phyloP scores from a whole-genome alignment of 768 basidiomycete genomes.

The Suillus brevipes region DNA sequence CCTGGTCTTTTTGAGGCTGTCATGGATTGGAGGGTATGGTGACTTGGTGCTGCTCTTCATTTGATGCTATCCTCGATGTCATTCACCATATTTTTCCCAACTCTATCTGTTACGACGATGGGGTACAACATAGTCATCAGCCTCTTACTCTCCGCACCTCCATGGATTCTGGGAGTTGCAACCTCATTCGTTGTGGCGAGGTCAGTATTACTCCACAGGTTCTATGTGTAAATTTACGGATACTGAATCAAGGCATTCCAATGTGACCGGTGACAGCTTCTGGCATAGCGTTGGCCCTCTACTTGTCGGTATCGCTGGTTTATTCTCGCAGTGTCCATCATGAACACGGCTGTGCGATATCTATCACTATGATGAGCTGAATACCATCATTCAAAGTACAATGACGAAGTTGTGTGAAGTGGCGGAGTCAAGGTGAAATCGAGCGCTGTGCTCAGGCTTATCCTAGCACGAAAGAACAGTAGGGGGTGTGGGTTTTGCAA shows the following conservation, averaged over 20 bases:
- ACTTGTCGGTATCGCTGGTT: slow-evolving; percentile 61
- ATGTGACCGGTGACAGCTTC: slow-evolving; percentile 67
- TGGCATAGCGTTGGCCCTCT: slow-evolving; percentile 62
- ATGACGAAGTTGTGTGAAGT: too few relatives aligned
- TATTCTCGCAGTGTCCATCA: slow-evolving; percentile 59
- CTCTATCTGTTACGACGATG: slow-evolving; percentile 69
- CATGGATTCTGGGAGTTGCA: slow-evolving; percentile 61
- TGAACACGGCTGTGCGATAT: slow-evolving; percentile 64
- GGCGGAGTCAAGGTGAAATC: too few relatives aligned
- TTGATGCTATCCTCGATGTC: slow-evolving; percentile 56
- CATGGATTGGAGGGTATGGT: slow-evolving; percentile 80
- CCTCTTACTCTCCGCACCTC: slow-evolving; percentile 73
- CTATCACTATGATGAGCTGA: slow-evolving; percentile 35
- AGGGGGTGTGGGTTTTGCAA: too few relatives aligned
- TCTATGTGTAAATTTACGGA: slow-evolving; percentile 8
- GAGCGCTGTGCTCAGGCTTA: too few relatives aligned
- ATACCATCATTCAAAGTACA: too few relatives aligned
- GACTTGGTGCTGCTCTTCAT: slow-evolving; percentile 64
- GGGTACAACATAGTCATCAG: slow-evolving; percentile 67
- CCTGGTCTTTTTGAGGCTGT: slow-evolving; percentile 57
- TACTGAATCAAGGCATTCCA: slow-evolving; percentile 55
- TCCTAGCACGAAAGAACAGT: too few relatives aligned
- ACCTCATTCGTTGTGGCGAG: slow-evolving; percentile 57
- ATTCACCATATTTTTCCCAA: slow-evolving; percentile 80
- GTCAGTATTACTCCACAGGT: slow-evolving; percentile 27